phyloP scores from a whole-genome alignment of 1,139 yeast genomes.

The Wickerhamiella infanticola region DNA sequence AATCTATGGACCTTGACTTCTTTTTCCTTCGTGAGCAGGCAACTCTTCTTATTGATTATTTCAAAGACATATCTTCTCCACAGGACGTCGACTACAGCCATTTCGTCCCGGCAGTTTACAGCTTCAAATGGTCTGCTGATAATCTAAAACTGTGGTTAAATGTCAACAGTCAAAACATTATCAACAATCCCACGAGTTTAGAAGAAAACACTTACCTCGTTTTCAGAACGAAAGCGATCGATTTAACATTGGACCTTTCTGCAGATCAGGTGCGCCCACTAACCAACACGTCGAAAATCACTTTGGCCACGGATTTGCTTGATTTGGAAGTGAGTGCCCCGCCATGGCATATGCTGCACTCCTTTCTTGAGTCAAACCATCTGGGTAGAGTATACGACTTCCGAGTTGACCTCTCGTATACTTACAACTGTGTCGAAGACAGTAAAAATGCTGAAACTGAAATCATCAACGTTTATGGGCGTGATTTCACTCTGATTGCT shows the following conservation, averaged over 20 bases:
- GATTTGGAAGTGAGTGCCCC: conserved; percentile 60
- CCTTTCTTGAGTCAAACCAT: conserved; percentile 46
- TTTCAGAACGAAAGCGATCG: conserved; percentile 49
- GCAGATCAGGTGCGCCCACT: conserved; percentile 43
- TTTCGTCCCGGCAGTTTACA: conserved; percentile 56
- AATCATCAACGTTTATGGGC: conserved; percentile 49
- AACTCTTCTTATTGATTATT: conserved; percentile 53
- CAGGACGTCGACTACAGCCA: conserved; percentile 54
- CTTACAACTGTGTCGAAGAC: conserved; percentile 43
- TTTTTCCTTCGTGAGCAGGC: conserved; percentile 78
- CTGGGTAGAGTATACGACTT: conserved; percentile 56
- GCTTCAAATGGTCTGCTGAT: conserved; percentile 41
- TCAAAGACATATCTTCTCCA: conserved; percentile 66
- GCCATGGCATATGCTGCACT: conserved; percentile 76
- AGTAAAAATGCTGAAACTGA: conserved; percentile 42
- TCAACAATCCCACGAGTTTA: conserved; percentile 75
- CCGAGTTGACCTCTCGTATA: conserved; percentile 47
- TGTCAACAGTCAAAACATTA: conserved; percentile 74
- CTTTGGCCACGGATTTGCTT: conserved; percentile 42
- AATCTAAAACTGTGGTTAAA: conserved; percentile 53
- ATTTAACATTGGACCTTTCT: conserved; percentile 40
- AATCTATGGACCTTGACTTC: conserved; percentile 38
- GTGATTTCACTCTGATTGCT: conserved; percentile 49
- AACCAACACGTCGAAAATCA: conserved; percentile 40
- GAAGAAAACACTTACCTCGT: conserved; percentile 65